Evolutionary conservation across 1,284 basidiomycete genomes (phyloP), one percentile per base, ranked within the genome.

Genomic region (Austroboletus rostrupii): DNA sequence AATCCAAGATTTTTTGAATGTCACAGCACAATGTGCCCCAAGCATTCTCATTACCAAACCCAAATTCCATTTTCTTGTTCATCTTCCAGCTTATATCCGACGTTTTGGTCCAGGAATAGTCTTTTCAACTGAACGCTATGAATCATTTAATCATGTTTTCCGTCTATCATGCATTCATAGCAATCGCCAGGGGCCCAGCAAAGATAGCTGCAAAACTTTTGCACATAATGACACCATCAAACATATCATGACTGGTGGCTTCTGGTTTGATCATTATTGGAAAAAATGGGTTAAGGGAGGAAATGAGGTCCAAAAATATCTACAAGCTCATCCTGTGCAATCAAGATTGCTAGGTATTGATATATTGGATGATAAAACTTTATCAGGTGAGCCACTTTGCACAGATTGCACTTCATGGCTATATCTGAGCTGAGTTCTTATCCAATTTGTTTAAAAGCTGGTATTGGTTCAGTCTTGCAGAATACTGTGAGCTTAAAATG

Each of bases 1-100:
- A 1, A 64, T 66, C 13, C 29, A 61, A 0, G 47, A 53, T 21
- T 61, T 55, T 32, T 52, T 52, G 19, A 55, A 47, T 12, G 33
- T 57, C 2, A 48, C 45, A 4, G 23, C 48, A 4, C 29, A 48
- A 35, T 55, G 54, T 12, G 33, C 54, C 3, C 53, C 55, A 2
- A 55, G 50, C 13, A 55, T 55, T 10, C 48, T 55, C 3, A 45
- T 57, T 17, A 43, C 17, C 0, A 57, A 57, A 20, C 26, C 21
- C 1, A 57, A 57, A 5, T 57, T 55, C 17, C 55, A 57, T 17
- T 57, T 55, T 11, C 48, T 57, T 2, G 10, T 57, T 3, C 55
- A 57, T 28, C 48, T 55, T 7, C 50, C 50, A 2, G 16, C 14
- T 2, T 55, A 46, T 17, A 55, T 57, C 37, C 19, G 23, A 5